Base-by-base conservation (phyloP, 768 basidiomycete genomes). In the Suillus paluster region DNA sequence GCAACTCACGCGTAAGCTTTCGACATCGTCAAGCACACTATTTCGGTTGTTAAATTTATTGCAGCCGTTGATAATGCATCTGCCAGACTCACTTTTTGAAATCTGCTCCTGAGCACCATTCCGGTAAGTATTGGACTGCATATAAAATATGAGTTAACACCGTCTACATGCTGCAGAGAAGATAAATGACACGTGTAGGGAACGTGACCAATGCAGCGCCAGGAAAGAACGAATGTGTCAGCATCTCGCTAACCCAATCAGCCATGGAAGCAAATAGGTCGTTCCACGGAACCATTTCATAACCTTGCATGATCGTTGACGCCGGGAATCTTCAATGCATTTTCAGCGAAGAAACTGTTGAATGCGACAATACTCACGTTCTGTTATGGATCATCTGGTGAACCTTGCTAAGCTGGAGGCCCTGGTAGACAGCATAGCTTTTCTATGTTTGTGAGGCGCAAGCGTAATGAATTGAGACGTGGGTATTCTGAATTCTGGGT, bases 261-360 rank as follows among this genome's bases (percentile, higher is more conserved):
- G 66, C 74, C 1, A 75, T 64, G n/a, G 61, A 59, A 27, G 78
- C 73, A 44, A 76, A 74, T 30, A 58, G 57, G 62, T 79, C 73
- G 27, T 77, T 64, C 6, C 63, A 60, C 23, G 71, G 73, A 5
- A 65, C 62, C 52, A 77, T 70, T 46, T 78, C 70, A 42, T 77
- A 75, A 12, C 76, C 78, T 10, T 61, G 59, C 72, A 76, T 73
- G 30, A 75, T 74, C n/a, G 72, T 71, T 27, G 72, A 71, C 19
- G 72, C 70, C 1, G 70, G 67, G 39, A 72, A 66, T 44, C 75
- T 77, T 50, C 6, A 30, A 49, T 30, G 6, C 15, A 15, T 1
- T 27, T 36, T 12, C 27, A 34, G 17, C 17, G 15, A 50, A 23
- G 33, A 54, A 23, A 25, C 9, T n/a, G 9, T 23, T 5, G 5